A percentile compares a stretch with the other conserved stretches of the same genome.
These are phyloP conservation scores for Pseudogymnoascus sp. DNA, from an alignment of 2,329 filamentous ascomycete species.

Conservation along the genomic window DNA sequence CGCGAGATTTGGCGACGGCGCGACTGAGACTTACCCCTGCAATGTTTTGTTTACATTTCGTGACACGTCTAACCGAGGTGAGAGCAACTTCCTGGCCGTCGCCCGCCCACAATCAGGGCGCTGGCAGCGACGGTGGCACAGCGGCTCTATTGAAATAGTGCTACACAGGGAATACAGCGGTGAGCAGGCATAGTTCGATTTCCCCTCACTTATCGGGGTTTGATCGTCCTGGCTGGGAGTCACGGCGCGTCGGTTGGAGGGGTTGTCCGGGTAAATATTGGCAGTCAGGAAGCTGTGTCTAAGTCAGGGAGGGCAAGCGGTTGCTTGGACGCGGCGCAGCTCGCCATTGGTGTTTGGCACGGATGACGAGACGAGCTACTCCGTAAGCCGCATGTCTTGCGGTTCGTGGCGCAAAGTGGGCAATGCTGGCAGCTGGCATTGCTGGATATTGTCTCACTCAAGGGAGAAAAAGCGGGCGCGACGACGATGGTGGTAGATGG, in stretches of 20 bases:
- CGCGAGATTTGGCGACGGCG: slow-evolving; percentile 3
- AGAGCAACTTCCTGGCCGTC: neutral
- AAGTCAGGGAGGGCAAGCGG: slow-evolving; percentile 7
- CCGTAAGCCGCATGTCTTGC: slow-evolving; percentile 5
- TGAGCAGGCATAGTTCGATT: neutral
- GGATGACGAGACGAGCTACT: neutral
- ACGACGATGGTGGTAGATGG: neutral
- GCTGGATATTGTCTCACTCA: neutral
- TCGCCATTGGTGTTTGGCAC: slow-evolving; percentile 5
- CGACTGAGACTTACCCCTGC: slow-evolving; percentile 1
- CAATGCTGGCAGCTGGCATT: neutral
- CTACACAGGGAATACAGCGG: slow-evolving; percentile 5
- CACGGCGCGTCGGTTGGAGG: slow-evolving; percentile 5
- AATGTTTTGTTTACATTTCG: slow-evolving; percentile 7
- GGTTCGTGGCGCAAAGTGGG: slow-evolving; percentile 3
- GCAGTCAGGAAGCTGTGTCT: slow-evolving; percentile 1
- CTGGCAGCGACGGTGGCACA: neutral
- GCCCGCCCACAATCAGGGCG: neutral
- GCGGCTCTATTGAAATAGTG: slow-evolving; percentile 1
- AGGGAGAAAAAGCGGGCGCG: neutral
- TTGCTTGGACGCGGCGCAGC: slow-evolving; percentile 5
- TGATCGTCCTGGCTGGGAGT: slow-evolving; percentile 1
- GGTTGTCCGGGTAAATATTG: slow-evolving; percentile 4
- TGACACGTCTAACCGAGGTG: slow-evolving; percentile 7
- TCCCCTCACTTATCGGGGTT: slow-evolving; percentile 5